Percentiles rank a stretch among this genome's conserved stretches.
phyloP scores from a whole-genome alignment of 768 basidiomycete species.

The Collybiopsis luxurians region DNA sequence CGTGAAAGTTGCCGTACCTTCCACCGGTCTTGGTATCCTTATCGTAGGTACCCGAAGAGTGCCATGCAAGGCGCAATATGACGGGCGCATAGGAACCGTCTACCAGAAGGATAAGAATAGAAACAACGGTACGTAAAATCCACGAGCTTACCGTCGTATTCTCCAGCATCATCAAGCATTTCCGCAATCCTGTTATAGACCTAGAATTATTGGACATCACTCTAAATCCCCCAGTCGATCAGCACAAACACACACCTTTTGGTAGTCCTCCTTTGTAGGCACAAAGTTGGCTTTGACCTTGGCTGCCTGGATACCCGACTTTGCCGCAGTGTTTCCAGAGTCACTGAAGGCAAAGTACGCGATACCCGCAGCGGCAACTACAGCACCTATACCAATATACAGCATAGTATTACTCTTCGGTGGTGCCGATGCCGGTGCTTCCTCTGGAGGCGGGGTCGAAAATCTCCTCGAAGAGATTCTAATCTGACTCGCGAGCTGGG shows the following conservation, averaged over 20 bases:
- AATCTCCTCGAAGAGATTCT: constrained; percentile 53
- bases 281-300: constrained; percentile 70
- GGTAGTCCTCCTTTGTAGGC: constrained; percentile 82
- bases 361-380: constrained; percentile 53
- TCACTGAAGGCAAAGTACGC: constrained; percentile 63
- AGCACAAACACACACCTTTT: constrained; percentile 54
- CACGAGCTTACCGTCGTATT: constrained; percentile 83
- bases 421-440: constrained; percentile 39
- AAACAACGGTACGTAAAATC: not conserved
- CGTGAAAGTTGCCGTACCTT: constrained; percentile 46
- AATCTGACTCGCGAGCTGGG: constrained; percentile 33
- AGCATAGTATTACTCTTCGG: constrained; percentile 57
- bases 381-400: constrained; percentile 60
- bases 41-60: constrained; percentile 91
- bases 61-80: constrained; percentile 90
- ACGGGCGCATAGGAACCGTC: constrained; percentile 90
- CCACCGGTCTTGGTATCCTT: constrained; percentile 74
- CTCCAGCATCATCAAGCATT: constrained; percentile 67
- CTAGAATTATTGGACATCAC: constrained; percentile 31
- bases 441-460: constrained; percentile 49
- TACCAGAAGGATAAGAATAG: constrained; percentile 22
- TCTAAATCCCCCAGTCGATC: not conserved
- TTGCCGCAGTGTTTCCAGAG: constrained; percentile 49
- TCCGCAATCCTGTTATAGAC: constrained; percentile 92
- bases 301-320: constrained; percentile 58